phyloP scores from a whole-genome alignment of 352 stramenopile genomes.

The Phytophthora megakarya region DNA sequence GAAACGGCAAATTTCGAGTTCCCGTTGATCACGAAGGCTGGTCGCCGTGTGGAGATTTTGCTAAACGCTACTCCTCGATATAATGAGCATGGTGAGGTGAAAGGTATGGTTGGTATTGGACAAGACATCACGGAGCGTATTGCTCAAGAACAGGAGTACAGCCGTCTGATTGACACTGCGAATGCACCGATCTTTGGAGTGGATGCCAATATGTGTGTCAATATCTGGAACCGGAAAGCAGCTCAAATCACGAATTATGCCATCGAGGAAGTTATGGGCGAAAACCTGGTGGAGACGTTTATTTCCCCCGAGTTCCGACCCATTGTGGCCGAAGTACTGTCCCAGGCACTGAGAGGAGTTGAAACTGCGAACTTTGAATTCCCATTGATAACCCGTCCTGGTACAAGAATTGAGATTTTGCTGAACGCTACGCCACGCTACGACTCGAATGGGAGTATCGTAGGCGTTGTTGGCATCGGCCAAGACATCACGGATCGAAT shows the following conservation, averaged over 20 bases:
- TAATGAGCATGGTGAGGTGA: slow-evolving; percentile 66
- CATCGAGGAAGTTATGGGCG: slow-evolving; percentile 83
- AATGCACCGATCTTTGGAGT: slow-evolving; percentile 71
- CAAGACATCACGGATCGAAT: slow-evolving; percentile 71
- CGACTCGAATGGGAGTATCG: slow-evolving; percentile 56
- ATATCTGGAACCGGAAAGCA: slow-evolving; percentile 92
- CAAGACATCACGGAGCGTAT: too few species aligned
- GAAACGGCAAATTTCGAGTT: too few species aligned
- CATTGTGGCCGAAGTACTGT: slow-evolving; percentile 76
- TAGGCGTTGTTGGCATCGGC: slow-evolving; percentile 77
- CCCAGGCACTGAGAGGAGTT: slow-evolving; percentile 70
- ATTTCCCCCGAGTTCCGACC: slow-evolving; percentile 79
- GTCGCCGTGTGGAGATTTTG: too few species aligned
- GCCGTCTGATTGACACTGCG: slow-evolving; percentile 88
- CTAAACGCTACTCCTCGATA: slow-evolving; percentile 62
- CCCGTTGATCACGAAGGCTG: too few species aligned
- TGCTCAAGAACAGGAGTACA: too few species aligned
- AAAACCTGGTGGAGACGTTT: slow-evolving; percentile 88
- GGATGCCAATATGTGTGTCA: slow-evolving; percentile 69
- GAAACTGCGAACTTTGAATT: slow-evolving; percentile 92
- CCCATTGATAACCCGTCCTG: slow-evolving; percentile 77
- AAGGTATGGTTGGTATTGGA: slow-evolving; percentile 82
- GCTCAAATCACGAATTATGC: slow-evolving; percentile 90
- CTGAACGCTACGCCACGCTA: slow-evolving; percentile 42
- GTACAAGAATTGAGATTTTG: slow-evolving; percentile 58